phyloP scores from a whole-genome alignment of 495 filamentous ascomycete species.

The Trichodelitschia bisporula region DNA sequence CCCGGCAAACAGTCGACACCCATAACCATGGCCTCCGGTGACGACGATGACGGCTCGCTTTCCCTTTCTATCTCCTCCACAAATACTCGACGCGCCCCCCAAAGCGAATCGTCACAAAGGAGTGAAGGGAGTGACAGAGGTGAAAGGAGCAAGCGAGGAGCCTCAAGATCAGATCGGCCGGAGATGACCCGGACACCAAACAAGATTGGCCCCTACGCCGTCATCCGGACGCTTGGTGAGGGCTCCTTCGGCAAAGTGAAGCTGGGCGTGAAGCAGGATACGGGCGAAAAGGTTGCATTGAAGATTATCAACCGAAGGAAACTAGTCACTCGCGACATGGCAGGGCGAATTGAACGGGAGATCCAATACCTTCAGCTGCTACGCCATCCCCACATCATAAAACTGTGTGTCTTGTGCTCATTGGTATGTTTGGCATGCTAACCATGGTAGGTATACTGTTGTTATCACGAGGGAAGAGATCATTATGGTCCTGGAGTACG shows the following conservation, averaged over 20 bases:
- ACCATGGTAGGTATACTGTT: slow-evolving; percentile 52
- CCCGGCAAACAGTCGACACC: not conserved
- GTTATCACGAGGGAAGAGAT: slow-evolving; percentile 85
- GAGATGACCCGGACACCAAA: too few species aligned
- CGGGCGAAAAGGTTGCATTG: slow-evolving; percentile 78
- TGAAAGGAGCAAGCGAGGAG: too few species aligned
- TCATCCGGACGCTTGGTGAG: slow-evolving; percentile 78
- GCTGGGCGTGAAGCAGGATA: slow-evolving; percentile 73
- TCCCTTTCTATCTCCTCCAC: too few species aligned
- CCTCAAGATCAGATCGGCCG: too few species aligned
- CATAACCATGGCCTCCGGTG: not conserved
- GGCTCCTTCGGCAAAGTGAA: slow-evolving; percentile 98
- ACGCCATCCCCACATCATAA: slow-evolving; percentile 95
- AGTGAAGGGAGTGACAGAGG: too few species aligned
- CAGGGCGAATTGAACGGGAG: slow-evolving; percentile 85
- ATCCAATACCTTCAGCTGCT: slow-evolving; percentile 93
- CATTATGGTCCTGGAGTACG: slow-evolving; percentile 97
- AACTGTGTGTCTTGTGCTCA: slow-evolving; percentile 39
- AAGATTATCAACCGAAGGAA: slow-evolving; percentile 95
- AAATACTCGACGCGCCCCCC: too few species aligned
- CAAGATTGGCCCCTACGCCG: slow-evolving; percentile 79
- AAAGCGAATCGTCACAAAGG: too few species aligned
- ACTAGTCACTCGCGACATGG: slow-evolving; percentile 88
- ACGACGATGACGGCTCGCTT: slow-evolving; percentile 49
- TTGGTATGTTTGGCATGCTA: slow-evolving; percentile 5